A percentile compares a stretch with the other conserved stretches of the same genome.
Evolutionary conservation across 345 rosid species (phyloP).

Genomic region (Eucalyptus polybractea): DNA sequence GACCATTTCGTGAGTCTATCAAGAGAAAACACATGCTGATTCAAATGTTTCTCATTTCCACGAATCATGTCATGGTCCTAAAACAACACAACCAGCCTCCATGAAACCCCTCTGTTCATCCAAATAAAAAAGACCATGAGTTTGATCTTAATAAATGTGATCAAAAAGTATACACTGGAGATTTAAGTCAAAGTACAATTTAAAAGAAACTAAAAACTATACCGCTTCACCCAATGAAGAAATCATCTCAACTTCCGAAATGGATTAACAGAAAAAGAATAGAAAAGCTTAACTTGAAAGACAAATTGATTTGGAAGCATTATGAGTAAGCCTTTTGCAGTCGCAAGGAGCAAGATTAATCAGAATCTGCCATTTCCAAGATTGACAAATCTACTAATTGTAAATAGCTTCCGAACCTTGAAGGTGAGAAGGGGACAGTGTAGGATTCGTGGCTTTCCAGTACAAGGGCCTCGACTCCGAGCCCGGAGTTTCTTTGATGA

Average conservation of each 20-base stretch:
- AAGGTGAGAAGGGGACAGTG: constrained; percentile 81
- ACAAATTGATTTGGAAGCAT: not conserved
- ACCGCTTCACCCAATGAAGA: not conserved
- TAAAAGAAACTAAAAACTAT: not conserved
- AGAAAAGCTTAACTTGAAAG: not conserved
- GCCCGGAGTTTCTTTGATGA: constrained; percentile 7
- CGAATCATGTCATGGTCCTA: not conserved
- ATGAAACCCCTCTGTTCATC: not conserved
- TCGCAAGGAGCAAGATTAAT: not conserved
- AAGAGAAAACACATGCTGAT: not conserved
- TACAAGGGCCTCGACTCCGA: constrained; percentile 36
- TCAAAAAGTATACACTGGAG: not conserved
- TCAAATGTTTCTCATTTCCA: not conserved
- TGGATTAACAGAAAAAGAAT: not conserved
- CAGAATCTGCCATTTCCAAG: not conserved
- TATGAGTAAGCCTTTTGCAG: not conserved
- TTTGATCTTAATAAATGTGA: not conserved
- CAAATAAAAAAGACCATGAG: not conserved
- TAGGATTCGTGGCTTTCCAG: constrained; percentile 81
- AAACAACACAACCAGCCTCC: not conserved
- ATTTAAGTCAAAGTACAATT: not conserved
- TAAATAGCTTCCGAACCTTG: constrained; percentile 25
- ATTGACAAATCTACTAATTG: not conserved
- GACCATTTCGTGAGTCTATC: not conserved
- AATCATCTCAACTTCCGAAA: not conserved